A percentile compares a stretch with the other conserved stretches of the same genome.
Conservation (phyloP, 345 rosid species). For the Lepidium sativum region DNA sequence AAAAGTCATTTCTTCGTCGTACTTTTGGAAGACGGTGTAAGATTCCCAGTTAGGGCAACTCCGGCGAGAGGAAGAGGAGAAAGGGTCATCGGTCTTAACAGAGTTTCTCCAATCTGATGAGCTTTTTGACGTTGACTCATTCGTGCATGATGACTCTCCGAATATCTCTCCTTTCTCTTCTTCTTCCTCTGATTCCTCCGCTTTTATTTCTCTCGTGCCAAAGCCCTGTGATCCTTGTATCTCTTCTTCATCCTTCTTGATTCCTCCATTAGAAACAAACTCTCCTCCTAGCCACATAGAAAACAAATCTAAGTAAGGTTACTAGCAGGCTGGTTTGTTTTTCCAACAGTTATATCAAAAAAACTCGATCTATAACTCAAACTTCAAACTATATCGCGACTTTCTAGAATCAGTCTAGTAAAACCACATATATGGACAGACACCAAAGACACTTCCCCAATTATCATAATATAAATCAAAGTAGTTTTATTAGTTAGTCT, state of each 20-base stretch:
- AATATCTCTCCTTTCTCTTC: constrained; percentile 49
- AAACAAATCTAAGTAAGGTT: neutral
- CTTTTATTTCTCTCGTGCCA: constrained; percentile 28
- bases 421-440: no score
- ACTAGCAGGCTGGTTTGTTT: constrained; percentile 1
- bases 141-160: constrained; percentile 78
- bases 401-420: no score
- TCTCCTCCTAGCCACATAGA: neutral
- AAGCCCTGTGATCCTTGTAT: constrained; percentile 8
- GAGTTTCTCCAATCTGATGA: constrained; percentile 99
- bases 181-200: constrained; percentile 24
- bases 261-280: neutral
- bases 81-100: constrained; percentile 78
- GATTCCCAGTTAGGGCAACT: constrained; percentile 99
- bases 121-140: constrained; percentile 94
- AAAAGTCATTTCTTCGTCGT: constrained; percentile 96
- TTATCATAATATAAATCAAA: no score
- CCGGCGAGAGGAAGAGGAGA: constrained; percentile 83
- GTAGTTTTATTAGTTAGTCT: no score
- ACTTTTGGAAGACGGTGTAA: constrained; percentile 88
- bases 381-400: no score
- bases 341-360: no score
- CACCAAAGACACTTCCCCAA: no score
- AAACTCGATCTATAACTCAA: no score
- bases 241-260: neutral